Evolutionary conservation across 805 yeast species (phyloP), one percentile per base, ranked within the genome.

Genomic region (Huiozyma sinensis): DNA sequence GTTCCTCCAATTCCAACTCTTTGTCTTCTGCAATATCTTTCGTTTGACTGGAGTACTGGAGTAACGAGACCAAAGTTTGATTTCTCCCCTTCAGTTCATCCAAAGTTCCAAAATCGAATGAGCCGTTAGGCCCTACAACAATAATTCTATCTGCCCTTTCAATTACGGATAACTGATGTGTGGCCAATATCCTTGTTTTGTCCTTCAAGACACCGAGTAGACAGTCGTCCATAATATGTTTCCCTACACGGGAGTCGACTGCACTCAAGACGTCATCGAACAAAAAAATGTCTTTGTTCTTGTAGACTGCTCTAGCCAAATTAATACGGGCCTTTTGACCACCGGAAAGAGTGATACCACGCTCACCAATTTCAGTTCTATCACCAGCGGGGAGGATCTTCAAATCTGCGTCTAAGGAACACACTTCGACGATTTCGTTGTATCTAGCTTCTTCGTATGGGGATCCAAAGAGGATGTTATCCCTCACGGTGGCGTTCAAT

Each of bases 221-320:
- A 62, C 95, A 86, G 36, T 76, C 69, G 38, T 76, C 71, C 73
- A 84, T 76, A 42, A 85, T 82, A 53, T 80, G 87, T 45, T 75
- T 75, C n/a, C 92, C 94, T 38, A 84, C 94, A 54, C 84, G 78
- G 31, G 90, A 87, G 62, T 85, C 95, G 6, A 85, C 94, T 5
- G 95, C 94, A 65, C 85, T 77, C 45, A 85, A 69, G 11, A 84
- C 87, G 58, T 85, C 95, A 57, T 85, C 95, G 42, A 85, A 63
- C 41, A 85, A 61, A 36, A 81, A 71, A 27, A 83, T 79, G 54
- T 82, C 87, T 13, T 73, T 72, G 28, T 77, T 70, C 10, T 80
- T 76, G 55, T 85, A 85, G 2, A 83, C 86, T 2, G 90, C 82
- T 57, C 95, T 72, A 4, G 95, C 95, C 47, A 85, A 65, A 55